These are phyloP conservation scores for Typha latifolia DNA, from an alignment of 176 grass and related monocot genomes.

Conservation along the genomic window DNA sequence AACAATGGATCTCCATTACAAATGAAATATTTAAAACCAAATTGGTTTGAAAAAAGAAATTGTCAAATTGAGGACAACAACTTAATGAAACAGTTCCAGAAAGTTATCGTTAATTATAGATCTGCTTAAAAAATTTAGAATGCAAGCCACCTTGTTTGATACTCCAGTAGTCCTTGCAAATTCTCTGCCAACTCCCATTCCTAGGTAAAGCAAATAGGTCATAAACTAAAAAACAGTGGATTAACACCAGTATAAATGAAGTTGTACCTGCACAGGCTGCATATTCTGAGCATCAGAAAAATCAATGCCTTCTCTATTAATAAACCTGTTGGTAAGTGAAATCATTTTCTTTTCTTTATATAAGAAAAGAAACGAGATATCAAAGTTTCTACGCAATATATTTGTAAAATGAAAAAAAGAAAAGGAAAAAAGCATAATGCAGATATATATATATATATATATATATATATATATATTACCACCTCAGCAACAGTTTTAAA, in stretches of 20 bases:
- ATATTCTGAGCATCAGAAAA: conserved; percentile 96
- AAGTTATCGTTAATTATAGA: no score
- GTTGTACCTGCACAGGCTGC: conserved; percentile 83
- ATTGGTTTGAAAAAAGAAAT: no score
- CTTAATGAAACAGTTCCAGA: no score
- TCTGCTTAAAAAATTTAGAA: not conserved
- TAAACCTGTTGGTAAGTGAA: conserved; percentile 52
- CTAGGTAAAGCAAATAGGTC: conserved; percentile 38
- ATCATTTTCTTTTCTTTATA: no score
- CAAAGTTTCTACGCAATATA: no score
- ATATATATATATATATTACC: not conserved
- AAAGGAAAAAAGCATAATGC: no score
- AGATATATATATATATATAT: no score
- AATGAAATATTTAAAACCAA: no score
- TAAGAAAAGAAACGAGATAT: no score
- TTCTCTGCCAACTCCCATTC: conserved; percentile 99
- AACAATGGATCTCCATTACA: no score
- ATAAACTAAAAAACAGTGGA: conserved; percentile 4
- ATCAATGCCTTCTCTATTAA: conserved; percentile 94
- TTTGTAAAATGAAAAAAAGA: no score
- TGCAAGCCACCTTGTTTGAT: conserved; percentile 75
- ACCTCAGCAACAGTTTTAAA: not conserved
- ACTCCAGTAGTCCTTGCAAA: conserved; percentile 79
- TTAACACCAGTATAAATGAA: conserved; percentile 16
- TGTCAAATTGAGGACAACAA: no score